These are phyloP conservation scores for Plasmopara muralis DNA, from an alignment of 352 stramenopile genomes.

Conservation along the genomic window DNA sequence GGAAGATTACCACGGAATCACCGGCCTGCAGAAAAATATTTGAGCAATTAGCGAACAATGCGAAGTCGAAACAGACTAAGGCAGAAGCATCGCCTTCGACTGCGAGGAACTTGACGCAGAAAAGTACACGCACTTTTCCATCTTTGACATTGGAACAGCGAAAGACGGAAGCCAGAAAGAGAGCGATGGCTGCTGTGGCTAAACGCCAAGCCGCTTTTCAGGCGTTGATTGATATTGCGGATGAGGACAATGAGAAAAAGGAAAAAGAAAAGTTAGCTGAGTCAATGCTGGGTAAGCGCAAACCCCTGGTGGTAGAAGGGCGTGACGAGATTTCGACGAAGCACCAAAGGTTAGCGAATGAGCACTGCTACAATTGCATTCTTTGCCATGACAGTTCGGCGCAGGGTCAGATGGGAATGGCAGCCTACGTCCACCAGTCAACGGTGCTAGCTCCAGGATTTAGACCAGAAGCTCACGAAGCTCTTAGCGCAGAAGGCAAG, in stretches of 20 bases:
- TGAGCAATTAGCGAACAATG: conserved; percentile 26
- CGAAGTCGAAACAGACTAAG: conserved; percentile 25
- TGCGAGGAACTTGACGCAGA: conserved; percentile 1
- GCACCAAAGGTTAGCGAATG: conserved; percentile 36
- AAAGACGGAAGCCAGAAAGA: conserved; percentile 71
- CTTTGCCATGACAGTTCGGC: conserved; percentile 77
- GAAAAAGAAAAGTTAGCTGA: conserved; percentile 24
- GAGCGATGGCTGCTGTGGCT: conserved; percentile 72
- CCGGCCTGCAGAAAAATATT: conserved; percentile 32
- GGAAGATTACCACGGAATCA: conserved; percentile 46
- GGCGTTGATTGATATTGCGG: conserved; percentile 67
- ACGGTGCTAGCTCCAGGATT: conserved; percentile 75
- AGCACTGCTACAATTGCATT: conserved; percentile 67
- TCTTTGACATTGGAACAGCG: conserved; percentile 62
- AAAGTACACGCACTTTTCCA: conserved; percentile 1
- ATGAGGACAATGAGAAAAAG: conserved; percentile 26
- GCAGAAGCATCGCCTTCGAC: conserved; percentile 5
- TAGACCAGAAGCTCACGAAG: conserved; percentile 63
- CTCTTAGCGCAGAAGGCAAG: conserved; percentile 39
- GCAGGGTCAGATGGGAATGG: conserved; percentile 80
- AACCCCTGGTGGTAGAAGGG: conserved; percentile 25
- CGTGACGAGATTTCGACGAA: conserved; percentile 33
- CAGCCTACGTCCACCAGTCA: conserved; percentile 81
- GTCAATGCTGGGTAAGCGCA: conserved; percentile 40
- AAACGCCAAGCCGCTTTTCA: conserved; percentile 80